Evolutionary conservation across 164 flowering plant genomes (phyloP).

Genomic region (Paratinospora sagittata): DNA sequence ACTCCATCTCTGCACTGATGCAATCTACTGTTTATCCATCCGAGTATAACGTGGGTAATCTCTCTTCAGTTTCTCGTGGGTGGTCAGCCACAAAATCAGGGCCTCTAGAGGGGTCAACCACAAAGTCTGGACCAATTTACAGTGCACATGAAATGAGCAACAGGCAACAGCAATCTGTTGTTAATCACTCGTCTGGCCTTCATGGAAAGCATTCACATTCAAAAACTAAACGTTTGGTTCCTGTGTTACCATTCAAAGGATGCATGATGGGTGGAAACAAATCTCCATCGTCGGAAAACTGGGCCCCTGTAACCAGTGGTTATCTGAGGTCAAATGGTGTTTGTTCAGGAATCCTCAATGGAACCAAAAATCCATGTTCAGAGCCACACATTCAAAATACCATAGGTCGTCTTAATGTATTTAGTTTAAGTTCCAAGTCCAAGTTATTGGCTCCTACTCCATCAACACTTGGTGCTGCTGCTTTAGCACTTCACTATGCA

Average conservation of each 20-base stretch:
- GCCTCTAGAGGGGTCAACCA: constrained; percentile 32
- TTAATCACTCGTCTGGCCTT: constrained; percentile 12
- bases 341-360: constrained; percentile 26
- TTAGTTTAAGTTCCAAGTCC: constrained; percentile 29
- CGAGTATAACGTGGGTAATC: constrained; percentile 34
- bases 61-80: constrained; percentile 52
- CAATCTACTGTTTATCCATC: constrained; percentile 57
- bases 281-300: constrained; percentile 23
- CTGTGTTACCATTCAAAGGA: constrained; percentile 50
- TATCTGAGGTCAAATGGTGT: constrained; percentile 22
- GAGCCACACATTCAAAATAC: constrained; percentile 10
- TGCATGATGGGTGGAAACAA: constrained; percentile 31
- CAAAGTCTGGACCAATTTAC: constrained; percentile 22
- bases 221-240: constrained; percentile 28
- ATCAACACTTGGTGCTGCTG: constrained; percentile 77
- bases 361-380: constrained; percentile 15
- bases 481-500: constrained; percentile 77
- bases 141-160: constrained; percentile 16
- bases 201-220: constrained; percentile 17
- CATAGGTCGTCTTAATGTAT: constrained; percentile 4
- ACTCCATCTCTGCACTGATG: constrained; percentile 44
- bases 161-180: constrained; percentile 28
- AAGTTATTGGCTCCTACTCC: constrained; percentile 53
- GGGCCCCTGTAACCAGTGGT: constrained; percentile 13
- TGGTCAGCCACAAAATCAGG: constrained; percentile 49